These are phyloP conservation scores for Tripterygium wilfordii DNA, from an alignment of 177 flowering plant species.

Conservation along the genomic window DNA sequence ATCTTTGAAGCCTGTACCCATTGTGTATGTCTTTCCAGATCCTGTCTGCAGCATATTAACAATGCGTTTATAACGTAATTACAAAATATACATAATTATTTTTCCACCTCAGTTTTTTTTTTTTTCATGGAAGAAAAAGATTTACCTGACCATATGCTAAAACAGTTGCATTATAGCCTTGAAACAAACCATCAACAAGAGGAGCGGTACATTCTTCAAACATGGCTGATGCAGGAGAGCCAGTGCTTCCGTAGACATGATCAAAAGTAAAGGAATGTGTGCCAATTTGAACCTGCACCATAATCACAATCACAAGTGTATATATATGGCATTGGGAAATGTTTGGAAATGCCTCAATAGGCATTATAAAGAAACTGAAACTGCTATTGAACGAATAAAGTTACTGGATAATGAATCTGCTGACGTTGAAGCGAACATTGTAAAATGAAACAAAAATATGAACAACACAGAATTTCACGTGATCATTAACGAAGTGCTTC, in stretches of 20 bases:
- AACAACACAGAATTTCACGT: too few species aligned
- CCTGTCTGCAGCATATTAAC: conserved; percentile 71
- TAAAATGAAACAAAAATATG: too few species aligned
- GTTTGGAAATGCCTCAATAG: too few species aligned
- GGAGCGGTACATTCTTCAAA: conserved; percentile 91
- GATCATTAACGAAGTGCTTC: too few species aligned
- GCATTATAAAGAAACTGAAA: too few species aligned
- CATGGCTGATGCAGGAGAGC: conserved; percentile 74
- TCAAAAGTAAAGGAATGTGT: conserved; percentile 95
- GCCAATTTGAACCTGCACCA: conserved; percentile 86
- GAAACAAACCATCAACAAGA: conserved; percentile 93
- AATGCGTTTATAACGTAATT: too few species aligned
- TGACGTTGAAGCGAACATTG: too few species aligned
- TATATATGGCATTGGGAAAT: too few species aligned
- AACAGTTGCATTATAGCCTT: conserved; percentile 99
- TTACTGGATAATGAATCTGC: too few species aligned
- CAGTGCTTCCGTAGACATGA: conserved; percentile 92
- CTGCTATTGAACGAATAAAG: too few species aligned
- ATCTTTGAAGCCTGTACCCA: conserved; percentile 91
- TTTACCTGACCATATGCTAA: conserved; percentile 98
- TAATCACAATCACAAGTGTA: background rate
- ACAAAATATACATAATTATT: background rate
- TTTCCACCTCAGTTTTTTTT: background rate
- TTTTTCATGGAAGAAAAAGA: background rate
- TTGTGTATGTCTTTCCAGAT: conserved; percentile 97